Percentiles rank a stretch among this genome's conserved stretches.
phyloP scores from a whole-genome alignment of 1,284 basidiomycete species.

The Ustilago crameri region DNA sequence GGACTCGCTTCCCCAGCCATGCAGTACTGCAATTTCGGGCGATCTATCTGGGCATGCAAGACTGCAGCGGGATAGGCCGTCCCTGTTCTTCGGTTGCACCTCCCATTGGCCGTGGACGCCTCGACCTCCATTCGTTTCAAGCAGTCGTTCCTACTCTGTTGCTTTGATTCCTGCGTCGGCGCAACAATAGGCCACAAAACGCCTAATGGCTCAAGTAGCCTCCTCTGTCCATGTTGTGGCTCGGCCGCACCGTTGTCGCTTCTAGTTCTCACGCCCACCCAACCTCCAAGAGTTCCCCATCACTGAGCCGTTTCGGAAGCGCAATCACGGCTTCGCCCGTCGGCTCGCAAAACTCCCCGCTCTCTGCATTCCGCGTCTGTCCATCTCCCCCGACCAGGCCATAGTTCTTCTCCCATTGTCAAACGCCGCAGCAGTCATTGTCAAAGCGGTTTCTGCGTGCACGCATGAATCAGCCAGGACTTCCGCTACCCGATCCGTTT shows the following conservation, averaged over 20 bases:
- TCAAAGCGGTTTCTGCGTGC: too few species aligned
- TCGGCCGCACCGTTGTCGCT: not conserved
- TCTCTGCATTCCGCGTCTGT: too few species aligned
- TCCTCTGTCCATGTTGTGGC: not conserved
- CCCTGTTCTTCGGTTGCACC: not conserved
- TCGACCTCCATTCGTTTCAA: not conserved
- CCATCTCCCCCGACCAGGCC: too few species aligned
- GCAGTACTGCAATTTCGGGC: not conserved
- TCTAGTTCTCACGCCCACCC: constrained; percentile 2
- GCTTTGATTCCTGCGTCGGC: not conserved
- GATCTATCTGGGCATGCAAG: not conserved
- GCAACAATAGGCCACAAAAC: not conserved
- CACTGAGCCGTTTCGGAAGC: too few species aligned
- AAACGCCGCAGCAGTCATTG: too few species aligned
- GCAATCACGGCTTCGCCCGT: too few species aligned
- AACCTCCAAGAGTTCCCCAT: not conserved
- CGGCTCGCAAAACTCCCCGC: too few species aligned
- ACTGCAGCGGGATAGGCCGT: constrained; percentile 1
- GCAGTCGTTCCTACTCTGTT: not conserved
- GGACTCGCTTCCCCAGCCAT: not conserved
- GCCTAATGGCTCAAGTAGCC: not conserved
- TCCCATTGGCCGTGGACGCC: not conserved
- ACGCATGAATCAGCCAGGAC: too few species aligned
- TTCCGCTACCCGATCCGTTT: too few species aligned
- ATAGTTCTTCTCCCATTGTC: too few species aligned